Percentiles rank a stretch among this genome's conserved stretches.
Conservation (phyloP, 225 moss, liverwort and hornwort species). For the Physcomitrium patens region DNA sequence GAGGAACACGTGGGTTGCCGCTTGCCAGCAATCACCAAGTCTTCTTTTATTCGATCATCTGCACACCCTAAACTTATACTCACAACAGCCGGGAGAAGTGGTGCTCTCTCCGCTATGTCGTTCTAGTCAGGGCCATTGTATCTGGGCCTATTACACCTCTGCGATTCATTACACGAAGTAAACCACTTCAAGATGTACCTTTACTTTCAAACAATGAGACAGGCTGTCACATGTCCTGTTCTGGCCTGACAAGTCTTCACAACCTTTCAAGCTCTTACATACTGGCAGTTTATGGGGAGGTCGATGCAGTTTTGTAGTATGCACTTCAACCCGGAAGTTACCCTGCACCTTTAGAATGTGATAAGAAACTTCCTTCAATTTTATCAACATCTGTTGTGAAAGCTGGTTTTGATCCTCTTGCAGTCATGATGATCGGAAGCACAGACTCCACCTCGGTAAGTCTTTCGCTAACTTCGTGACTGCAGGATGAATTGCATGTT, state of each 20-base stretch:
- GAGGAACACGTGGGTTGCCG: constrained; percentile 56
- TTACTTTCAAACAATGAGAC: constrained; percentile 41
- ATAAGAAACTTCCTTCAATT: constrained; percentile 51
- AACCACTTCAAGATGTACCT: constrained; percentile 35
- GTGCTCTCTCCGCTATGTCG: constrained; percentile 78
- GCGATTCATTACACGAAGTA: constrained; percentile 13
- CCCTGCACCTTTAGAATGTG: constrained; percentile 62
- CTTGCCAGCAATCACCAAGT: constrained; percentile 48
- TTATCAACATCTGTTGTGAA: constrained; percentile 38
- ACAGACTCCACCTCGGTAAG: constrained; percentile 49
- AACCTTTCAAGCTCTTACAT: constrained; percentile 81
- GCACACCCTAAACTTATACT: constrained; percentile 6
- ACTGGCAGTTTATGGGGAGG: constrained; percentile 71
- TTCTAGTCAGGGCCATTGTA: constrained; percentile 64
- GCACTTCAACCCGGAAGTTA: constrained; percentile 84
- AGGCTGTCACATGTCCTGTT: constrained; percentile 37
- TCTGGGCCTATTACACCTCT: constrained; percentile 61
- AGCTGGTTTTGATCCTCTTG: constrained; percentile 47
- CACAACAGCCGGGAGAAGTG: constrained; percentile 60
- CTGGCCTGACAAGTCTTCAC: constrained; percentile 67
- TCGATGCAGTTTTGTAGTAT: constrained; percentile 88
- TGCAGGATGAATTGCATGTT: too few relatives aligned
- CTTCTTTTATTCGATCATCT: constrained; percentile 33
- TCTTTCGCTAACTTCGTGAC: too few relatives aligned
- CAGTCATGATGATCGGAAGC: constrained; percentile 51